A percentile compares a stretch with the other conserved stretches of the same genome.
phyloP scores from a whole-genome alignment of 2,329 filamentous ascomycete genomes.

The Ophiostoma quercus region DNA sequence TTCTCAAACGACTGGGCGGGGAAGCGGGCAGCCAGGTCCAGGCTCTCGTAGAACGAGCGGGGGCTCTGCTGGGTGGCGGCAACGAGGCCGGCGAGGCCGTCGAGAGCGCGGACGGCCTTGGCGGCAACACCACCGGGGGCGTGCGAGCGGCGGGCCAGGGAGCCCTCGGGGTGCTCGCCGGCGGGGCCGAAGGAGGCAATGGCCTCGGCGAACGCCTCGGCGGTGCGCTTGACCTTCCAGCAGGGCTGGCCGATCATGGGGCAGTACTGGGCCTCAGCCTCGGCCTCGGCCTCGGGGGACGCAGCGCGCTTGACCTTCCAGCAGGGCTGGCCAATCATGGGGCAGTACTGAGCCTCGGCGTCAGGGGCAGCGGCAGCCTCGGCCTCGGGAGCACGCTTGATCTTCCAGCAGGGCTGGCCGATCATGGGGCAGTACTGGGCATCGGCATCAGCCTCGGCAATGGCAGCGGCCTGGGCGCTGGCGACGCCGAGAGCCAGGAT shows the following conservation, averaged over 20 bases:
- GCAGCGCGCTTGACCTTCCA: constrained; percentile 19
- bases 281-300: neutral
- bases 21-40: constrained; percentile 27
- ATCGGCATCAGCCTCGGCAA: constrained; percentile 21
- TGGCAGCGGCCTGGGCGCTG: constrained; percentile 25
- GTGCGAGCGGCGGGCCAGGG: constrained; percentile 25
- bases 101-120: constrained; percentile 27
- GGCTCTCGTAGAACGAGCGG: constrained; percentile 27
- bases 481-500: constrained; percentile 25
- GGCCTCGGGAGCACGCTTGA: constrained; percentile 29
- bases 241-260: constrained; percentile 41
- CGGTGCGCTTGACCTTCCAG: constrained; percentile 30
- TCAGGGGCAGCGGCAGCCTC: constrained; percentile 25
- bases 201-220: constrained; percentile 27
- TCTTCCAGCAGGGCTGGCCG: constrained; percentile 38
- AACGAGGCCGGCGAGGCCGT: constrained; percentile 27
- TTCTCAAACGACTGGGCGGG: constrained; percentile 18
- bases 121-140: constrained; percentile 24
- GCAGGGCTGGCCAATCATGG: constrained; percentile 40
- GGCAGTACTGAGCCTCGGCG: constrained; percentile 31
- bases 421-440: constrained; percentile 34
- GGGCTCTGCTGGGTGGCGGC: constrained; percentile 28
- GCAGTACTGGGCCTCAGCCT: constrained; percentile 17
- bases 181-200: constrained; percentile 34
- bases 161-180: constrained; percentile 37